phyloP scores from a whole-genome alignment of 2,329 filamentous ascomycete species.

The Pochonia chlamydosporia region DNA sequence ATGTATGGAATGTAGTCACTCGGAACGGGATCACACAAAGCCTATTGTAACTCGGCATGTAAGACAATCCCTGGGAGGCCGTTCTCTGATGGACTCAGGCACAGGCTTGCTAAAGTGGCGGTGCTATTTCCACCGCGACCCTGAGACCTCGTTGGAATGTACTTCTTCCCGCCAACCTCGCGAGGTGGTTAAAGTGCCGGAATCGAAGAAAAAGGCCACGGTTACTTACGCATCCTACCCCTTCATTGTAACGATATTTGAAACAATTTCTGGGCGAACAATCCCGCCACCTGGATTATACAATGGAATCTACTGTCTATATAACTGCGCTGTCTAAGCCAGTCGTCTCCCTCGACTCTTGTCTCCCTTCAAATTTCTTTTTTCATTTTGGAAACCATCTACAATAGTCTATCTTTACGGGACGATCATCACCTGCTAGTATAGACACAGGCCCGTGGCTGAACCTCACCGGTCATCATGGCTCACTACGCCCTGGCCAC shows the following conservation, averaged over 20 bases:
- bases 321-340: constrained; percentile 6
- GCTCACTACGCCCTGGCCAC: constrained; percentile 39
- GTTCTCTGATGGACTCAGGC: neutral
- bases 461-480: constrained; percentile 13
- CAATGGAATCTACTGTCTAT: constrained; percentile 4
- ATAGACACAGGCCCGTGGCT: constrained; percentile 10
- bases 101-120: neutral
- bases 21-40: constrained; percentile 2
- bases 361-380: neutral
- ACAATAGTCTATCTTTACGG: neutral
- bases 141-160: constrained; percentile 1
- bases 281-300: constrained; percentile 6
- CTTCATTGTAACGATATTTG: neutral
- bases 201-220: neutral
- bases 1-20: constrained; percentile 1
- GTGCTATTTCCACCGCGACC: neutral
- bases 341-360: constrained; percentile 3
- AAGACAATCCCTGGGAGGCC: neutral
- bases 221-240: constrained; percentile 1
- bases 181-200: neutral
- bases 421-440: constrained; percentile 2
- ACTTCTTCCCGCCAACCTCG: constrained; percentile 1
- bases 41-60: neutral
- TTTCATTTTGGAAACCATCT: neutral
- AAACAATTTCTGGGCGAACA: too few species aligned